Conservation (phyloP, 2,329 filamentous ascomycete species). For the Cryphonectria nitschkei region DNA sequence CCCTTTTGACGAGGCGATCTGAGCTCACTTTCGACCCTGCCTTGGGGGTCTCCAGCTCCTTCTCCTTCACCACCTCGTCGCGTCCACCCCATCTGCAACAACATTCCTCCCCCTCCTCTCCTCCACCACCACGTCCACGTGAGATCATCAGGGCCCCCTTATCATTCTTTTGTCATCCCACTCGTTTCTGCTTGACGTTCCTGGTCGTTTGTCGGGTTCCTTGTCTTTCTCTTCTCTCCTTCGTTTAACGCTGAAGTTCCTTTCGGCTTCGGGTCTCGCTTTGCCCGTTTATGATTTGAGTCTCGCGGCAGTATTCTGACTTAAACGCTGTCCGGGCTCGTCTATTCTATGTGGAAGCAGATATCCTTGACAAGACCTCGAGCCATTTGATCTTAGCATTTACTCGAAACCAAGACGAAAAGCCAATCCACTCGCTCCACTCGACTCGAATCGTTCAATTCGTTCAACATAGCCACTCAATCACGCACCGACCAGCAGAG, state of each 20-base stretch:
- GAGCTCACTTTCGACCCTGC: not conserved
- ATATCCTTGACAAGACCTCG: not conserved
- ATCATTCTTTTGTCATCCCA: not conserved
- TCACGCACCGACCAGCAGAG: constrained; percentile 1
- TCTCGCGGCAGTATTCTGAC: not conserved
- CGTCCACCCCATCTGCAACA: not conserved
- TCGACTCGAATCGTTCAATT: constrained; percentile 1
- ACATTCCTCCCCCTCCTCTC: constrained; percentile 8
- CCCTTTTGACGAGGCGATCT: not conserved
- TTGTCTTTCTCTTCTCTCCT: constrained; percentile 1
- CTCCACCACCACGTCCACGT: constrained; percentile 2
- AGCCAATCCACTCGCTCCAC: constrained; percentile 15
- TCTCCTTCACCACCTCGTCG: constrained; percentile 1
- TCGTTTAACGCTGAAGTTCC: not conserved
- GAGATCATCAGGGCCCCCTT: constrained; percentile 6
- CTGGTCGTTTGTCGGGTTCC: not conserved
- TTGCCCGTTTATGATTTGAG: not conserved
- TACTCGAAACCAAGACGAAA: constrained; percentile 11
- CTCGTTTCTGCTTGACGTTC: not conserved
- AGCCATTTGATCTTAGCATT: not conserved
- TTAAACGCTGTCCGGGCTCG: not conserved
- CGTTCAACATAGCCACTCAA: not conserved
- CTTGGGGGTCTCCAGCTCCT: constrained; percentile 5
- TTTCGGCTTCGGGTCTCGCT: not conserved
- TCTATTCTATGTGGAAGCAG: not conserved